phyloP scores from a whole-genome alignment of 306 rosid genomes.

The Casuarina glauca region DNA sequence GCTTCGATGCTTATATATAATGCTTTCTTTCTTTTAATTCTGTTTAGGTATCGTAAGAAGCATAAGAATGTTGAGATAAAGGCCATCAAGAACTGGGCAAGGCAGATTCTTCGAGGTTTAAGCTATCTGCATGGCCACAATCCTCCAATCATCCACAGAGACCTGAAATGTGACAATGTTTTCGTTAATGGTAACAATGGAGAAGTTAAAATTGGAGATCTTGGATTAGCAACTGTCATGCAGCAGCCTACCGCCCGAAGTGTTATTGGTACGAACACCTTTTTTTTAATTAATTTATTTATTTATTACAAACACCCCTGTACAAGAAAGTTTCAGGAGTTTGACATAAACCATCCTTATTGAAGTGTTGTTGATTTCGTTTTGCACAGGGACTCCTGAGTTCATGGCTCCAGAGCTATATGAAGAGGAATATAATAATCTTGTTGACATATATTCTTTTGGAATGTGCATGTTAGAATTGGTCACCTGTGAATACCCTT shows the following conservation, averaged over 20 bases:
- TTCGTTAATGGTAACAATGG: slow-evolving; percentile 87
- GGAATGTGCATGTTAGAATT: slow-evolving; percentile 94
- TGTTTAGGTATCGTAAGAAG: slow-evolving; percentile 64
- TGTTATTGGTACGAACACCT: slow-evolving; percentile 60
- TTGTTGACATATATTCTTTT: slow-evolving; percentile 91
- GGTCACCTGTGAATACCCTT: slow-evolving; percentile 90
- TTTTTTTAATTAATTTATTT: neutral
- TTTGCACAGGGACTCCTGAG: slow-evolving; percentile 79
- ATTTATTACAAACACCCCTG: too few species aligned
- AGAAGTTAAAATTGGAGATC: slow-evolving; percentile 90
- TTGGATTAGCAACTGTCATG: slow-evolving; percentile 85
- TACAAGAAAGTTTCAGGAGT: neutral
- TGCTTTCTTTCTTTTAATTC: slow-evolving; percentile 12
- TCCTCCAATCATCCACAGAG: slow-evolving; percentile 91
- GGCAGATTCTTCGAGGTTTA: slow-evolving; percentile 84
- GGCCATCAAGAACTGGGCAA: slow-evolving; percentile 96
- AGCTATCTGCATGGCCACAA: slow-evolving; percentile 69
- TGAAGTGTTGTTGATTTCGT: slow-evolving; percentile 1
- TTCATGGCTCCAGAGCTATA: slow-evolving; percentile 99
- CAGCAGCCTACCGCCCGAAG: slow-evolving; percentile 87
- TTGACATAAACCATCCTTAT: slow-evolving; percentile 4
- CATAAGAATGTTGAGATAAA: slow-evolving; percentile 69
- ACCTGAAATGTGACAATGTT: slow-evolving; percentile 87
- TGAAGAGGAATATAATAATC: slow-evolving; percentile 88
- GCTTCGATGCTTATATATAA: neutral